Base-by-base conservation (phyloP, 805 yeast species). In the Aciculoconidium aculeatum region DNA sequence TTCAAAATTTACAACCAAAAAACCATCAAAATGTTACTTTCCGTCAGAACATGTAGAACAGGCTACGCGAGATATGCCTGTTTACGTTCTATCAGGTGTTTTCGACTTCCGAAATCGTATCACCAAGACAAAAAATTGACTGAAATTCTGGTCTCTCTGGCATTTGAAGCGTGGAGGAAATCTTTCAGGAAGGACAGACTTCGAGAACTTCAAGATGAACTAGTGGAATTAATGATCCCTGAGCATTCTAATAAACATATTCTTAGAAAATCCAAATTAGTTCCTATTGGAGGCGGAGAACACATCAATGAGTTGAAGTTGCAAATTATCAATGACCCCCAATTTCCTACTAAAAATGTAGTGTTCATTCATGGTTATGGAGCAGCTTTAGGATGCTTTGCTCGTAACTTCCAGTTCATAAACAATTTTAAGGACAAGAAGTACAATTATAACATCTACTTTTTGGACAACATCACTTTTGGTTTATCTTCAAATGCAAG, bases 361-460 rank as follows among this genome's bases (percentile, higher is more conserved):
- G 78, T 72, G 3, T 64, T 73, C 53, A 32, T 73, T 12, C 80
- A 73, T 42, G 80, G 80, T 0, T 73, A 69, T 47, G 79, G 75
- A 0, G 76, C 79, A 1, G 61, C 75, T 0, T 47, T 61, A 11
- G 77, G 77, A 2, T 71, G 76, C 51, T 73, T 70, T 57, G 75
- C 74, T 17, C 58, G 75, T 28, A 73, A 73, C 36, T 63, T 70
- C 32, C 67, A 65, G 33, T 45, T 64, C 6, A 47, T 73, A 27
- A 60, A 46, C 36, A 28, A 51, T 12, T 44, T 53, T 25, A 38
- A 41, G 24, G 54, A 48, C 25, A 39, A 39, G 39, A 47, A 34
- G 25, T 59, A 36, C 36, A 63, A 64, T 23, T 70, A 67, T 41
- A 61, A 61, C 25, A 42, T 73, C 10, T 77, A 73, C 43, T 61